phyloP scores from a whole-genome alignment of 768 basidiomycete species.

The Termitomyces sp. region DNA sequence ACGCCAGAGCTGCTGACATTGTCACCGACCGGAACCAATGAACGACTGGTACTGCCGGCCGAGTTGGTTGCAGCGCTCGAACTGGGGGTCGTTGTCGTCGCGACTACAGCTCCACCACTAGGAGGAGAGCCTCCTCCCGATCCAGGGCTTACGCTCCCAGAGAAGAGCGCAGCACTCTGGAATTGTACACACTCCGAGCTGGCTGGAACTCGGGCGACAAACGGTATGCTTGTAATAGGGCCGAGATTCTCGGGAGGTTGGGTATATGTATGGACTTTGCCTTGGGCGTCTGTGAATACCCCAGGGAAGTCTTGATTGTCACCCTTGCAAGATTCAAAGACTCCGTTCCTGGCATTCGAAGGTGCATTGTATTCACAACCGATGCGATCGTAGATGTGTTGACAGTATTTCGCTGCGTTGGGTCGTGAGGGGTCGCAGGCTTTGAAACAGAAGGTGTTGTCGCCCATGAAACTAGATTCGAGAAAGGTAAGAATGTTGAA shows the following conservation, averaged over 20 bases:
- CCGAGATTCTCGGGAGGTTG: constrained; percentile 37
- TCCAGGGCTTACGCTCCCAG: constrained; percentile 13
- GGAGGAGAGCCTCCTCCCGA: neutral
- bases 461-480: constrained; percentile 28
- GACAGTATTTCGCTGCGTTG: constrained; percentile 17
- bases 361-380: constrained; percentile 56
- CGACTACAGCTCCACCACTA: neutral
- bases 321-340: constrained; percentile 63
- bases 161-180: constrained; percentile 27
- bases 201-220: constrained; percentile 31
- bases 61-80: neutral
- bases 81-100: neutral
- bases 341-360: constrained; percentile 49
- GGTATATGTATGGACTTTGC: constrained; percentile 33
- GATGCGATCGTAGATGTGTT: constrained; percentile 19
- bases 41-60: neutral
- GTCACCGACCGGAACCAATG: neutral
- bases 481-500: constrained; percentile 2
- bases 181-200: constrained; percentile 33
- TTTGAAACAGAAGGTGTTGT: constrained; percentile 23
- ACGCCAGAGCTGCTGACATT: neutral
- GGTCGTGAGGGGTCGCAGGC: constrained; percentile 57
- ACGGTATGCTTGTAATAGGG: constrained; percentile 33
- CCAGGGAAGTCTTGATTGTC: constrained; percentile 54
- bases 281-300: constrained; percentile 30